Base-by-base conservation (phyloP, 805 yeast species). In the Lachancea meyersii region DNA sequence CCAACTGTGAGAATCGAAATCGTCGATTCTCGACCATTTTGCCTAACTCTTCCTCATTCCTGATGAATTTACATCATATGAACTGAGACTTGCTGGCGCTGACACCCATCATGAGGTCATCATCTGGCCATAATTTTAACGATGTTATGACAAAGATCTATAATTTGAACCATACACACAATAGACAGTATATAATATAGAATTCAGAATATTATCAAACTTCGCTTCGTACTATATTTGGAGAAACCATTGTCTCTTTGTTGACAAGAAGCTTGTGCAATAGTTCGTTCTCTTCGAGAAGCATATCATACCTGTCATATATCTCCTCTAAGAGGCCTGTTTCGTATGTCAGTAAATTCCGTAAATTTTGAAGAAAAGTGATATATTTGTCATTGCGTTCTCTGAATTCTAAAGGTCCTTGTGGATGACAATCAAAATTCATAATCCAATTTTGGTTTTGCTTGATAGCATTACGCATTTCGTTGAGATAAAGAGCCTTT, bases 261-360 rank as follows among this genome's bases (percentile, higher is more conserved):
- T 14, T 26, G 28, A 6, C 13, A 5, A 26, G 13, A 10, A 26
- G 31, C 14, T 18, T 18, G 16, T 17, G 30, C 21, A 20, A 21
- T 16, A 22, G 14, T 22, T 11, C 24, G 11, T 39, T 39, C 21
- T 39, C 43, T 19, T 31, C 20, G 10, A 14, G 21, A 6, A 38
- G 16, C 19, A 14, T 3, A 8, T 38, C 43, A 13, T 20, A 24
- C 14, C 32, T n/a, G 4, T n/a, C 11, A 26, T 32, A 16, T 10
- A 39, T 24, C 27, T 39, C 43, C 14, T 39, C 37, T 5, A 39
- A 21, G 11, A 39, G 32, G 4, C 26, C 43, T 23, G 37, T 30
- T 14, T 39, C 38, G 26, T 28, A 39, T 19, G 19, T 31, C n/a
- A 39, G n/a, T 5, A 39, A 13, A 9, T 16, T 39, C 19, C 23